phyloP scores from a whole-genome alignment of 306 rosid genomes.

The Astragalus glycyphyllos region DNA sequence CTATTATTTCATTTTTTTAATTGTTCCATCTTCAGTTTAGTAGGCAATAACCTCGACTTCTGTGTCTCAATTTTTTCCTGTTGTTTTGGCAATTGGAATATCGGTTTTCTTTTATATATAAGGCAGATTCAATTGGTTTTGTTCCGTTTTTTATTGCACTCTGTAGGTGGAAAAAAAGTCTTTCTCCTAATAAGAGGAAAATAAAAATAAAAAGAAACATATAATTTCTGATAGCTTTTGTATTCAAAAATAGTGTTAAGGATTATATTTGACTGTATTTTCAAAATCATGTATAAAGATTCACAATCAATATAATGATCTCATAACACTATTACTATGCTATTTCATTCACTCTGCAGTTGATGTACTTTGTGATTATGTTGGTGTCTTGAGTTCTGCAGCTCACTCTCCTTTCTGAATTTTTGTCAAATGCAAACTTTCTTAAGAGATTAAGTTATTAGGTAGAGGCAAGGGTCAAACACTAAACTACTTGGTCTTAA shows the following conservation, averaged over 20 bases:
- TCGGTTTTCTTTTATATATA: background rate
- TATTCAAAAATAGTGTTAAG: background rate
- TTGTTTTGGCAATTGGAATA: conserved; percentile 10
- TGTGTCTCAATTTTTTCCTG: conserved; percentile 17
- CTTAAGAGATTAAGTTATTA: conserved; percentile 22
- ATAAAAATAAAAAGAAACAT: background rate
- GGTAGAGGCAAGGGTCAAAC: conserved; percentile 26
- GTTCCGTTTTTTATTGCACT: background rate
- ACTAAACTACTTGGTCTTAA: background rate
- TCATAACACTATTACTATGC: conserved; percentile 20
- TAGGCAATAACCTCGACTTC: conserved; percentile 29
- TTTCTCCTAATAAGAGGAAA: background rate
- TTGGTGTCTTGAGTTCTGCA: conserved; percentile 25
- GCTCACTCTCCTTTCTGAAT: background rate
- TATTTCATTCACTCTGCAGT: conserved; percentile 10
- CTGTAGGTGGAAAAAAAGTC: background rate
- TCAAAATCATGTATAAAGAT: conserved; percentile 19
- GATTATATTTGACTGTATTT: conserved; percentile 16
- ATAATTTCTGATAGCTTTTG: background rate
- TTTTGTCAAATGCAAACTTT: conserved; percentile 18
- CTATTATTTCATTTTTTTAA: conserved; percentile 24
- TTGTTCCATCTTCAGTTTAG: conserved; percentile 30
- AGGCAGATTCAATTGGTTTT: conserved; percentile 1
- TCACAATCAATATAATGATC: conserved; percentile 8
- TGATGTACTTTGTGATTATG: conserved; percentile 3